Evolutionary conservation across 2,329 filamentous ascomycete species (phyloP).

Genomic region (Polytolypa hystricis): DNA sequence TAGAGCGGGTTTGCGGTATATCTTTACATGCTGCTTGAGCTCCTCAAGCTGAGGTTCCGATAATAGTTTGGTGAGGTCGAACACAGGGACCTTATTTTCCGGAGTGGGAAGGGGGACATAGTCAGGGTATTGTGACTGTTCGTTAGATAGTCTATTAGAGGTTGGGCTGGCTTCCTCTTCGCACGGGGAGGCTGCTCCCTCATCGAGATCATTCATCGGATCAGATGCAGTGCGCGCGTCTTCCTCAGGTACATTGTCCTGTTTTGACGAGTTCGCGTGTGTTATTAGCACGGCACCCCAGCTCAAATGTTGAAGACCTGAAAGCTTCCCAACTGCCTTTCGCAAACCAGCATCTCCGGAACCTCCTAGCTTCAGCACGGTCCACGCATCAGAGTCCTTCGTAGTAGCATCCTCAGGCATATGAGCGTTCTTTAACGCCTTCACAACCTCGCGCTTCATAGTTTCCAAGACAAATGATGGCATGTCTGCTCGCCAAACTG

Average conservation of each 20-base stretch:
- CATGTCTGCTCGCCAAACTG: constrained; percentile 41
- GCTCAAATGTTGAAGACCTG: constrained; percentile 19
- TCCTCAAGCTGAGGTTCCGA: constrained; percentile 20
- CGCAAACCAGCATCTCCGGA: constrained; percentile 11
- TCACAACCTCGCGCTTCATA: constrained; percentile 26
- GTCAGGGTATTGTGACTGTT: constrained; percentile 15
- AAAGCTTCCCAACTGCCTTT: constrained; percentile 6
- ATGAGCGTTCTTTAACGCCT: constrained; percentile 26
- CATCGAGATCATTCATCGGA: too few relatives aligned
- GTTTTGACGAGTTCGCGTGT: background rate
- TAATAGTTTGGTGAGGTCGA: constrained; percentile 25
- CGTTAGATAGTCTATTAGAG: too few relatives aligned
- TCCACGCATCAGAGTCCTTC: constrained; percentile 18
- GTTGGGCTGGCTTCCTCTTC: too few relatives aligned
- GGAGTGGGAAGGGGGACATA: constrained; percentile 21
- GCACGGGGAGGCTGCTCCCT: too few relatives aligned
- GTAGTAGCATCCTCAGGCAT: constrained; percentile 10
- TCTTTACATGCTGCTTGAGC: constrained; percentile 17
- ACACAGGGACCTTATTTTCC: constrained; percentile 24
- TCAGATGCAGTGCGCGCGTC: too few relatives aligned
- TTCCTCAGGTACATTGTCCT: too few relatives aligned
- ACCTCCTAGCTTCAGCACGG: constrained; percentile 12
- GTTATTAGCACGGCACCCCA: constrained; percentile 20
- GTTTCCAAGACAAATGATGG: constrained; percentile 28
- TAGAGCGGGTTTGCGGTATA: constrained; percentile 24